Evolutionary conservation across 148 eudicot species (phyloP), one percentile per base, ranked within the genome.

Genomic region (Silene latifolia): DNA sequence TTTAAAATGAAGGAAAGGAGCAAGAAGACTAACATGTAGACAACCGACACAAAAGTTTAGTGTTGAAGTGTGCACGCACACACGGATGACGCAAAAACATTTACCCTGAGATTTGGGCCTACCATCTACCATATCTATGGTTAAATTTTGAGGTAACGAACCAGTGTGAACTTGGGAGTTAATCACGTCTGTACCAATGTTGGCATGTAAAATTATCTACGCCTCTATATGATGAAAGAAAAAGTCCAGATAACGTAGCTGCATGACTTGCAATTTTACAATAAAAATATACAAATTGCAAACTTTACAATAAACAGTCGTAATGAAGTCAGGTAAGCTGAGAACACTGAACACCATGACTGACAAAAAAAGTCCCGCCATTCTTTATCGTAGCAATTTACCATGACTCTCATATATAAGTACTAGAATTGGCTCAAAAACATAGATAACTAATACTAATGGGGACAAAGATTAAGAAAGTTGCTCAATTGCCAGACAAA

Each of bases 381-480:
- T 39, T 6, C 9, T 39, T 39, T 39, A 39, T 39, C 44, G 44
- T 39, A 39, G 44, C 44, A 51, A 12, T 51, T 51, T 15, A 51
- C 17, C 56, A 51, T 51, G 14, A 51, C 14, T 51, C 14, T 48
- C 9, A 66, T 32, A 66, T 32, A 39, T 23, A 39, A 66, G 23
- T 66, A 6, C 48, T 66, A 35, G 29, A 18, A 66, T 32, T 66
- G 51, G 47, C 0, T 35, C 5, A 32, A 32, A 32, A 32, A 32
- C 35, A 3, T 2, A 15, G 29, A 44, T 19, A 6, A 42, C 5
- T 42, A 18, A 44, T 35, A 67, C 1, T 67, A 44, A 44, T 13
- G 46, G 69, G 54, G 35, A 72, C 25, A 46, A 20, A 65, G 66
- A 74, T 25, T n/a, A 71, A 67, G 64, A 32, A 65, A 74, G 35